These are phyloP conservation scores for Petunia hybrid DNA, from an alignment of 305 asterid genomes.

Conservation along the genomic window DNA sequence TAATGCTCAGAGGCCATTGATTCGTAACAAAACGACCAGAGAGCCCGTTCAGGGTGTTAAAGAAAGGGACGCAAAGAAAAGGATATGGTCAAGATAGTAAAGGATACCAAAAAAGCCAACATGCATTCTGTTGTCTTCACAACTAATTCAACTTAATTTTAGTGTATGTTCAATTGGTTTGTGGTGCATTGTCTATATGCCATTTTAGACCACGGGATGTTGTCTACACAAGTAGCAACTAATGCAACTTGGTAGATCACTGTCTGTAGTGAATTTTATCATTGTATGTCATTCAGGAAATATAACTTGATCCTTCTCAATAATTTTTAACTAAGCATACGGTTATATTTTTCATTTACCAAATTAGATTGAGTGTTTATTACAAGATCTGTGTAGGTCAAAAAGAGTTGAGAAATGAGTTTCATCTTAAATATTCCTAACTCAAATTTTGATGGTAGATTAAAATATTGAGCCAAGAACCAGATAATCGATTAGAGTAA, in stretches of 20 bases:
- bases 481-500: no score
- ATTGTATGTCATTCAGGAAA: background rate
- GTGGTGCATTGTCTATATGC: constrained; percentile 17
- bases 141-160: constrained; percentile 10
- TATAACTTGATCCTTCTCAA: background rate
- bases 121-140: constrained; percentile 32
- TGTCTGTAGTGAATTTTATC: background rate
- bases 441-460: background rate
- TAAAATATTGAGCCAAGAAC: no score
- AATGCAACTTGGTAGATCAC: constrained; percentile 10
- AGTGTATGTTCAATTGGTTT: constrained; percentile 12
- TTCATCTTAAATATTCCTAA: background rate
- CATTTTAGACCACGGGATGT: background rate
- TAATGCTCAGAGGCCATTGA: constrained; percentile 48
- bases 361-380: no score
- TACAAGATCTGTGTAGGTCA: background rate
- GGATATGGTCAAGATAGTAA: constrained; percentile 68
- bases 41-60: constrained; percentile 60
- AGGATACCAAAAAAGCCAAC: constrained; percentile 23
- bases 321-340: no score
- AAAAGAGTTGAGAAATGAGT: background rate
- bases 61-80: constrained; percentile 70
- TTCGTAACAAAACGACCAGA: constrained; percentile 52
- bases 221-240: background rate
- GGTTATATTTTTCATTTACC: no score